Percentiles rank a stretch among this genome's conserved stretches.
These are phyloP conservation scores for Neurospora sp. DNA, from an alignment of 495 filamentous ascomycete genomes.

Conservation along the genomic window DNA sequence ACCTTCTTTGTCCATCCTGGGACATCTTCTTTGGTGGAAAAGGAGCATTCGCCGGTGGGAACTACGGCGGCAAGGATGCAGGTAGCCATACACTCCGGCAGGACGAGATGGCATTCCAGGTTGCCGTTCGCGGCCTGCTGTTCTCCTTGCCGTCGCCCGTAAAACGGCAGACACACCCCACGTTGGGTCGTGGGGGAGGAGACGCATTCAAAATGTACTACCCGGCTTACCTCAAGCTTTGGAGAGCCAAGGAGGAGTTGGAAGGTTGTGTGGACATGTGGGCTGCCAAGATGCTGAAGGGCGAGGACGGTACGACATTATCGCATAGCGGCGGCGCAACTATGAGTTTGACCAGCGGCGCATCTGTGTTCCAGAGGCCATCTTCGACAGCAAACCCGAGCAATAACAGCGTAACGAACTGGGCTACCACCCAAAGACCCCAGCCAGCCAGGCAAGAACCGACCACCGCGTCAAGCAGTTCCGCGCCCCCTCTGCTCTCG, in stretches of 20 bases:
- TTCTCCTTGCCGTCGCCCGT: constrained; percentile 81
- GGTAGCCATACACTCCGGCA: constrained; percentile 69
- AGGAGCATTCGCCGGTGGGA: constrained; percentile 29
- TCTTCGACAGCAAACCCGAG: constrained; percentile 13
- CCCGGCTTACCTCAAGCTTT: constrained; percentile 66
- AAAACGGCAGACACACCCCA: constrained; percentile 45
- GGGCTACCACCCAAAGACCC: constrained; percentile 22
- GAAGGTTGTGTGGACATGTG: constrained; percentile 61
- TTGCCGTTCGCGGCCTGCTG: constrained; percentile 71
- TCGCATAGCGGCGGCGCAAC: constrained; percentile 3
- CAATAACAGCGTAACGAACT: constrained; percentile 10
- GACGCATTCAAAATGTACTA: constrained; percentile 81
- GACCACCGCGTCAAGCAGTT: constrained; percentile 3
- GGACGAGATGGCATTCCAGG: constrained; percentile 86
- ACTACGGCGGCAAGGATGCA: constrained; percentile 36
- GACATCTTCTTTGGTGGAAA: constrained; percentile 43
- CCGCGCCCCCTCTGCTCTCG: constrained; percentile 30
- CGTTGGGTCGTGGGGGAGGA: constrained; percentile 29
- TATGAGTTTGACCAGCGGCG: constrained; percentile 23
- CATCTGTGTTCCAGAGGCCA: constrained; percentile 32
- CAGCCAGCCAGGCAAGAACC: neutral
- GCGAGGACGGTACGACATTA: constrained; percentile 25
- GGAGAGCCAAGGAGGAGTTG: constrained; percentile 69
- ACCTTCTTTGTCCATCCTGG: constrained; percentile 59
- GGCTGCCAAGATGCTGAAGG: constrained; percentile 45